Percentiles rank a stretch among this genome's conserved stretches.
phyloP scores from a whole-genome alignment of 768 basidiomycete genomes.

The Leccinellum rugosiceps region DNA sequence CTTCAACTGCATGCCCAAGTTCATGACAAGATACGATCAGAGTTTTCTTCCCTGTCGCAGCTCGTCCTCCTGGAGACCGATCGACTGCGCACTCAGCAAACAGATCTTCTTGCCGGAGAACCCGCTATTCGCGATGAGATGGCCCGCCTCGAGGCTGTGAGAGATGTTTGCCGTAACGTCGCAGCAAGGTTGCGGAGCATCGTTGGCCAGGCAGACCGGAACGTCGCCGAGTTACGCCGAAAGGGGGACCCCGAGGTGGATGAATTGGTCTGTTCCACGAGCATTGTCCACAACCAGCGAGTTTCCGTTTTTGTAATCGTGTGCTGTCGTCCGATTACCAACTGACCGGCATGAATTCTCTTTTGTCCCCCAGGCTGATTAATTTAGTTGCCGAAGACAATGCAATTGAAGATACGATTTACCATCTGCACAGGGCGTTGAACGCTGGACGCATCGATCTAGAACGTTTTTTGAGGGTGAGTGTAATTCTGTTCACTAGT shows the following conservation, averaged over 20 bases:
- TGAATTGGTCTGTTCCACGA: conserved; percentile 93
- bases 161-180: conserved; percentile 84
- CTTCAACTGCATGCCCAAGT: conserved; percentile 75
- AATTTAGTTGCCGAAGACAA: conserved; percentile 99
- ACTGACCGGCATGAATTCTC: conserved; percentile 15
- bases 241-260: conserved; percentile 94
- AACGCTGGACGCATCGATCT: conserved; percentile 91
- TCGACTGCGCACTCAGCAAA: conserved; percentile 74
- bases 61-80: conserved; percentile 65
- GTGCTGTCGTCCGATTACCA: not conserved
- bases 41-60: conserved; percentile 67
- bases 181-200: conserved; percentile 60
- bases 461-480: conserved; percentile 88
- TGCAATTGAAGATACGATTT: conserved; percentile 97
- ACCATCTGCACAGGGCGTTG: conserved; percentile 91
- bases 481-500: conserved; percentile 29
- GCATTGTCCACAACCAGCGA: conserved; percentile 96
- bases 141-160: conserved; percentile 89
- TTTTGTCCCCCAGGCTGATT: conserved; percentile 59
- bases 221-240: conserved; percentile 71
- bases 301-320: conserved; percentile 3
- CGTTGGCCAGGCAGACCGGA: conserved; percentile 66
- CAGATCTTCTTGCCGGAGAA: conserved; percentile 83
- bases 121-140: conserved; percentile 97
- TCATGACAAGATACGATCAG: conserved; percentile 68